A percentile compares a stretch with the other conserved stretches of the same genome.
Evolutionary conservation across 306 rosid species (phyloP).

Genomic region (Pterocarpus macrocarpus): DNA sequence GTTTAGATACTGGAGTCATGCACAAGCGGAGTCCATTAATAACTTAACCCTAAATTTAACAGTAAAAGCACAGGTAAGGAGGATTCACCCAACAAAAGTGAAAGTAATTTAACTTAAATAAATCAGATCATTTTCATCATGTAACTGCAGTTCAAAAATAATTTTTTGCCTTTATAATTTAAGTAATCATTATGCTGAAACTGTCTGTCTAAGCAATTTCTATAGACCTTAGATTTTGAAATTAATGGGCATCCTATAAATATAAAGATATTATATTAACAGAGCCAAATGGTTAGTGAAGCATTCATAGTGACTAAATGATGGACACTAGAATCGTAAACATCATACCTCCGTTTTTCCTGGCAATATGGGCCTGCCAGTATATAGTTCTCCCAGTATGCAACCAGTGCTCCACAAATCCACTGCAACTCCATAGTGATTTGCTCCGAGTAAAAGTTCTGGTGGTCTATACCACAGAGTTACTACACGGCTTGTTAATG

Average conservation of each 20-base stretch:
- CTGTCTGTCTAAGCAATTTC: conserved; percentile 9
- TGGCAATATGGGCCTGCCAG: conserved; percentile 94
- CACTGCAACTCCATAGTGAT: conserved; percentile 92
- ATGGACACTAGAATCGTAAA: conserved; percentile 28
- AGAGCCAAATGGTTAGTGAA: conserved; percentile 5
- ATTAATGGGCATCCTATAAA: not conserved
- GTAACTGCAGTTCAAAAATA: conserved; percentile 14
- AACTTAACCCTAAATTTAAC: conserved; percentile 7
- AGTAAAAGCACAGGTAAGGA: conserved; percentile 5
- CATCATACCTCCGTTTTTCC: conserved; percentile 94
- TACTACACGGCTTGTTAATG: conserved; percentile 93
- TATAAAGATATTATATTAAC: conserved; percentile 10
- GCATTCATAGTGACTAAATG: conserved; percentile 31
- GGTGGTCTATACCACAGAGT: conserved; percentile 99
- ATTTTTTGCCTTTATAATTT: not conserved
- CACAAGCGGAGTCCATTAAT: conserved; percentile 8
- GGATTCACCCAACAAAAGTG: not conserved
- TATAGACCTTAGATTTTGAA: conserved; percentile 1
- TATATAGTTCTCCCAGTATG: conserved; percentile 90
- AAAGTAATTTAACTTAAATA: conserved; percentile 13
- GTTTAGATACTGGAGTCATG: not conserved
- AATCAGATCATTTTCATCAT: conserved; percentile 9
- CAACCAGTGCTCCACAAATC: conserved; percentile 98
- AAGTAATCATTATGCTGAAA: not conserved
- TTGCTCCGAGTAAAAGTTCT: conserved; percentile 96